phyloP scores from a whole-genome alignment of 2,329 filamentous ascomycete species.

The Orbilia oligospora region DNA sequence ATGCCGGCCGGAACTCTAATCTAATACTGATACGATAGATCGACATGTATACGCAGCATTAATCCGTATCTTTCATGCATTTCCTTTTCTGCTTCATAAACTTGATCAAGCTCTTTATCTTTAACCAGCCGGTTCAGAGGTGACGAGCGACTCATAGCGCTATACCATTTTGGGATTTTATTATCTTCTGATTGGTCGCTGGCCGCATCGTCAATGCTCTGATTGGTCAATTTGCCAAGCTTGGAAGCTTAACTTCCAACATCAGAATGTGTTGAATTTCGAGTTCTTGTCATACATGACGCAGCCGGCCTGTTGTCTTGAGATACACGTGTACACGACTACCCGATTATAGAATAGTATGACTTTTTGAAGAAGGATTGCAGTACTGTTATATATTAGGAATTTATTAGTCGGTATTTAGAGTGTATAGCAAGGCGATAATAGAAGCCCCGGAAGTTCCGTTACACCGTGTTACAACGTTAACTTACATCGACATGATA shows the following conservation, averaged over 20 bases:
- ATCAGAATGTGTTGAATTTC: constrained; percentile 4
- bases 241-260: constrained; percentile 4
- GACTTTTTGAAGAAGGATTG: not conserved
- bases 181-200: not conserved
- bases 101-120: not conserved
- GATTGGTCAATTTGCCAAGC: not conserved
- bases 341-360: not conserved
- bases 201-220: not conserved
- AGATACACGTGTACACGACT: constrained; percentile 1
- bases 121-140: not conserved
- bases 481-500: too few species aligned
- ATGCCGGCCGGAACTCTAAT: too few species aligned
- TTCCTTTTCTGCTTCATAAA: too few species aligned
- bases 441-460: not conserved
- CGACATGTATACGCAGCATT: not conserved
- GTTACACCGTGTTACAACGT: too few species aligned
- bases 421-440: not conserved
- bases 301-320: not conserved
- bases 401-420: not conserved
- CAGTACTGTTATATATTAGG: not conserved
- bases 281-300: not conserved
- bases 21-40: not conserved
- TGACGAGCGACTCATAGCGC: not conserved
- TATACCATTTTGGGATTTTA: not conserved
- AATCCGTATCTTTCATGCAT: not conserved